Base-by-base conservation (phyloP, 768 basidiomycete genomes). In the Tremella fuciformis region DNA sequence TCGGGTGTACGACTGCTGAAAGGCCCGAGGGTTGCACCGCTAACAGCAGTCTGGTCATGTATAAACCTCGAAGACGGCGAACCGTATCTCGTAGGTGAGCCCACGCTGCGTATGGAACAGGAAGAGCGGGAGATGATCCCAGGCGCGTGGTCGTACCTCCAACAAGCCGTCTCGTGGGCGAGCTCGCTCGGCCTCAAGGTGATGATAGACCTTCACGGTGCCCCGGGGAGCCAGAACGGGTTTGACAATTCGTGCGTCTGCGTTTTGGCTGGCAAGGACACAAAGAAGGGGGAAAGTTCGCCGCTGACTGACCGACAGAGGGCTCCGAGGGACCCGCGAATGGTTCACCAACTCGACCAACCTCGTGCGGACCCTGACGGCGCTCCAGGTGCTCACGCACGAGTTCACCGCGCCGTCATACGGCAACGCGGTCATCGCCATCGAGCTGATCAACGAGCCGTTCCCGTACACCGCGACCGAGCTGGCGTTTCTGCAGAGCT, bases 181-280 rank as follows among this genome's bases (percentile, higher is more conserved):
- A 47, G 63, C 34, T 60, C 55, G 40, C 50, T 73, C 16, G 66
- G 66, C 37, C 57, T 76, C n/a, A 67, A 70, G 60, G 63, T 71
- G 21, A 73, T 75, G 64, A 57, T 76, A 13, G 72, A 72, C 51
- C 57, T 76, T 11, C 75, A 76, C 46, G 75, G 75, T 42, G 75
- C 71, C 0, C 75, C 75, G 2, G 67, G 69, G 1, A 50, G 58
- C 18, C 75, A 76, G 41, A 76, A 76, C 46, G 71, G 70, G 19
- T 76, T 74, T 52, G 75, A 76, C 57, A 76, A 76, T 49, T 73
- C 71, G 59, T 70, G 46, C 22, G 62, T 41, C 16, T 15, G n/a
- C n/a, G n/a, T n/a, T n/a, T n/a, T n/a, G n/a, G n/a, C n/a, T n/a
- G n/a, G n/a, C n/a, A n/a, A n/a, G n/a, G n/a, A n/a, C n/a, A n/a